A percentile compares a stretch with the other conserved stretches of the same genome.
phyloP scores from a whole-genome alignment of 495 filamentous ascomycete species.

The Paragyromitra xinjiangensis region DNA sequence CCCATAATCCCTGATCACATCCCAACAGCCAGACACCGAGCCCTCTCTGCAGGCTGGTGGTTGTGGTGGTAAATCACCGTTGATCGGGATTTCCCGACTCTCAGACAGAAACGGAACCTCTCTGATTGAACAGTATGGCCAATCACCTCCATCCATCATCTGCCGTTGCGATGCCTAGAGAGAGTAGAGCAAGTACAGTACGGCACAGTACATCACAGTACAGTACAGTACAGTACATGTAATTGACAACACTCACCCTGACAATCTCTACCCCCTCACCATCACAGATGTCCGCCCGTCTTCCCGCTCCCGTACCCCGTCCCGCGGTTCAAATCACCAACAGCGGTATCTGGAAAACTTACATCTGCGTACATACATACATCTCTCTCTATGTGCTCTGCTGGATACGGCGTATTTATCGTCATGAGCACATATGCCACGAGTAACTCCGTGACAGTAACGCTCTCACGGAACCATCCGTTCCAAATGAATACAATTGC shows the following conservation, averaged over 20 bases:
- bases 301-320: constrained; percentile 44
- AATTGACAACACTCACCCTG: neutral
- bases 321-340: constrained; percentile 23
- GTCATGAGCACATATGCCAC: neutral
- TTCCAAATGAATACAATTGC: neutral
- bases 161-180: neutral
- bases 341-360: neutral
- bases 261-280: neutral
- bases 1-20: constrained; percentile 24
- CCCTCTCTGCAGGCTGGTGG: neutral
- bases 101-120: neutral
- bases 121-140: neutral
- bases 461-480: neutral
- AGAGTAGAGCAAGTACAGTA: too few species aligned
- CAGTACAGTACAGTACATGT: neutral
- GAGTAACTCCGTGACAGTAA: too few species aligned
- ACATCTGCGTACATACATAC: neutral
- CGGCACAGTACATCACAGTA: too few species aligned
- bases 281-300: constrained; percentile 20
- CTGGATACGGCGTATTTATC: neutral
- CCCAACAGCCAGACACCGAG: constrained; percentile 42
- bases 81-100: constrained; percentile 39
- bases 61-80: constrained; percentile 4
- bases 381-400: neutral
- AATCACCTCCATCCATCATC: neutral